These are phyloP conservation scores for Saussurea involucrata DNA, from an alignment of 129 eudicot genomes.

Conservation along the genomic window DNA sequence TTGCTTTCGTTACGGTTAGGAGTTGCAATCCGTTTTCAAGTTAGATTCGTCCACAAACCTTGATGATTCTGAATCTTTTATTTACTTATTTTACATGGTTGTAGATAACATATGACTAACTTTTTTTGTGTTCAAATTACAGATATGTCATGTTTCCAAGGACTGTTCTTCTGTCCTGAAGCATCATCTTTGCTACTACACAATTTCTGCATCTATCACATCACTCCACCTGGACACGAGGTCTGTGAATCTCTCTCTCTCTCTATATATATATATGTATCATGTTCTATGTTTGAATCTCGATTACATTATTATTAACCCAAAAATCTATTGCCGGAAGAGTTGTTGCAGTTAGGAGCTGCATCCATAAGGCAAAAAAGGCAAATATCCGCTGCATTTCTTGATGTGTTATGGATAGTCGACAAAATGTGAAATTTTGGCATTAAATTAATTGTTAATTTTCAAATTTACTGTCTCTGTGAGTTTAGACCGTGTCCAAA, in stretches of 20 bases:
- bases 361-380: constrained; percentile 35
- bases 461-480: background rate
- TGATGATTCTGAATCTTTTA: too few species aligned
- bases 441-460: background rate
- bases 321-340: constrained; percentile 30
- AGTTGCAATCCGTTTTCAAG: too few species aligned
- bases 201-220: constrained; percentile 94
- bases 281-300: background rate
- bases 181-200: constrained; percentile 92
- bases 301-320: constrained; percentile 35
- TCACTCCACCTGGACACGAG: constrained; percentile 98
- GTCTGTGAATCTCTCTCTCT: constrained; percentile 60
- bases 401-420: background rate
- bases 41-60: too few species aligned
- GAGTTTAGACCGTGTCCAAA: background rate
- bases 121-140: background rate
- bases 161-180: constrained; percentile 85
- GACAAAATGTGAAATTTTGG: constrained; percentile 2
- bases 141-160: constrained; percentile 95
- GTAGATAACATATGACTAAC: constrained; percentile 38
- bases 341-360: constrained; percentile 72
- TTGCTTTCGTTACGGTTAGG: too few species aligned
- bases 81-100: too few species aligned
- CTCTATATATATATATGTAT: too few species aligned
- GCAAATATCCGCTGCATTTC: background rate